Evolutionary conservation across 2,329 filamentous ascomycete species (phyloP).

Genomic region (Thielaviopsis ethacetica): DNA sequence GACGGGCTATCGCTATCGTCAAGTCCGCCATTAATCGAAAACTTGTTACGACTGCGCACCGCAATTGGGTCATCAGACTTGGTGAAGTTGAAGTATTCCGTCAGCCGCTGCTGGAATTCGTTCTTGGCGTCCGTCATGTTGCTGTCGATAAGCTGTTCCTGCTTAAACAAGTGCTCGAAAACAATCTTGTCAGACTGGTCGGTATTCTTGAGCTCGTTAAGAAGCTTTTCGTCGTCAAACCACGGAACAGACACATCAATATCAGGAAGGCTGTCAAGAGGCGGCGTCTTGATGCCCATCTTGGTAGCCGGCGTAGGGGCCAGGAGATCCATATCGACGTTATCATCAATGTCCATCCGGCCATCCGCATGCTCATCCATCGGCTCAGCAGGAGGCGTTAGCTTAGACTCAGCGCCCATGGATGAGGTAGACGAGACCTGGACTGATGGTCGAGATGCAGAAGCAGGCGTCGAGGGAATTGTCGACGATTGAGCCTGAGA

Average conservation of each 20-base stretch:
- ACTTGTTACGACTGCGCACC: conserved; percentile 38
- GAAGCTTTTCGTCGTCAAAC: conserved; percentile 14
- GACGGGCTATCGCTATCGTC: conserved; percentile 15
- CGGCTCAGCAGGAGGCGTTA: conserved; percentile 13
- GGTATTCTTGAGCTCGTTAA: conserved; percentile 26
- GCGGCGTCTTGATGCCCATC: conserved; percentile 36
- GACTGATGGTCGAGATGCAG: neutral
- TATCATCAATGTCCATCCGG: conserved; percentile 37
- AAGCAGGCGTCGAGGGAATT: neutral
- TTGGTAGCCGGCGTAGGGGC: conserved; percentile 18
- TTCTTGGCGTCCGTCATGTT: neutral
- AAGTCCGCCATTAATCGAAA: conserved; percentile 23
- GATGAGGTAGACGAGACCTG: neutral
- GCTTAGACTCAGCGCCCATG: conserved; percentile 10
- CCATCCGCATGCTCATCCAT: conserved; percentile 22
- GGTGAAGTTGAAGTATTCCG: conserved; percentile 37
- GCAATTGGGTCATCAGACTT: conserved; percentile 38
- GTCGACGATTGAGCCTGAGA: neutral
- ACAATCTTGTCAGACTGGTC: conserved; percentile 29
- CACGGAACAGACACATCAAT: conserved; percentile 18
- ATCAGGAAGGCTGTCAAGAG: conserved; percentile 35
- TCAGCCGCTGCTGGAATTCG: conserved; percentile 10
- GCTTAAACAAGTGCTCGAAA: conserved; percentile 18
- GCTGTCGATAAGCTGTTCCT: neutral
- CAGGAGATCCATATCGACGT: conserved; percentile 20